phyloP scores from a whole-genome alignment of 495 filamentous ascomycete genomes.

The Darksidea phi region DNA sequence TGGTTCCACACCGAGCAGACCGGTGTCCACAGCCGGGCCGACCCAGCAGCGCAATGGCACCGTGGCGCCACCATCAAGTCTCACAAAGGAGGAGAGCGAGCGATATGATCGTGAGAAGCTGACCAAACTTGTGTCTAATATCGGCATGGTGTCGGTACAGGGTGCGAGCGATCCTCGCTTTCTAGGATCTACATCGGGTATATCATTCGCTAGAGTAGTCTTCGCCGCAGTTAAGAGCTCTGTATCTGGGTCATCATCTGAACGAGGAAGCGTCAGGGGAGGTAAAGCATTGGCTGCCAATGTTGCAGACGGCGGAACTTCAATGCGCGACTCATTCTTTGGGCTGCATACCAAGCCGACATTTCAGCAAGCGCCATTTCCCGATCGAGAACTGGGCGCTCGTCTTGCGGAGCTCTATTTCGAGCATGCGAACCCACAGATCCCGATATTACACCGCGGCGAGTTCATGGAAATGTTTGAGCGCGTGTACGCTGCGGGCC shows the following conservation, averaged over 20 bases:
- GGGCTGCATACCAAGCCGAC: constrained; percentile 86
- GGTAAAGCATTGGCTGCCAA: constrained; percentile 24
- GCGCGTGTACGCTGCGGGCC: constrained; percentile 67
- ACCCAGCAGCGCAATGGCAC: constrained; percentile 12
- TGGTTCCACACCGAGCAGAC: constrained; percentile 15
- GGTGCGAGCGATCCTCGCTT: constrained; percentile 75
- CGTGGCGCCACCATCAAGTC: constrained; percentile 33
- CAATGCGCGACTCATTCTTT: constrained; percentile 93
- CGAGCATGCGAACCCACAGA: constrained; percentile 92
- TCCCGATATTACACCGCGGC: constrained; percentile 82
- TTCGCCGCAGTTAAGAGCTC: constrained; percentile 92
- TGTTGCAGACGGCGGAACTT: constrained; percentile 48
- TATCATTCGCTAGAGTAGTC: constrained; percentile 91
- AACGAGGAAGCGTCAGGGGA: constrained; percentile 52
- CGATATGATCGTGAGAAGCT: constrained; percentile 64
- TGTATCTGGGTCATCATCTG: constrained; percentile 56
- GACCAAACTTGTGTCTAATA: constrained; percentile 72
- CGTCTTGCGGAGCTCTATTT: constrained; percentile 82
- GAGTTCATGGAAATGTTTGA: constrained; percentile 87
- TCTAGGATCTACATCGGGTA: constrained; percentile 82
- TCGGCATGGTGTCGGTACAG: constrained; percentile 72
- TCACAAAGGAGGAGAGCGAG: constrained; percentile 38
- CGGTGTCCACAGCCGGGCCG: neutral
- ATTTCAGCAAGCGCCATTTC: constrained; percentile 82
- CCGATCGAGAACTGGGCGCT: constrained; percentile 67